phyloP scores from a whole-genome alignment of 768 basidiomycete species.

The Coprinellus aureogranulatus region DNA sequence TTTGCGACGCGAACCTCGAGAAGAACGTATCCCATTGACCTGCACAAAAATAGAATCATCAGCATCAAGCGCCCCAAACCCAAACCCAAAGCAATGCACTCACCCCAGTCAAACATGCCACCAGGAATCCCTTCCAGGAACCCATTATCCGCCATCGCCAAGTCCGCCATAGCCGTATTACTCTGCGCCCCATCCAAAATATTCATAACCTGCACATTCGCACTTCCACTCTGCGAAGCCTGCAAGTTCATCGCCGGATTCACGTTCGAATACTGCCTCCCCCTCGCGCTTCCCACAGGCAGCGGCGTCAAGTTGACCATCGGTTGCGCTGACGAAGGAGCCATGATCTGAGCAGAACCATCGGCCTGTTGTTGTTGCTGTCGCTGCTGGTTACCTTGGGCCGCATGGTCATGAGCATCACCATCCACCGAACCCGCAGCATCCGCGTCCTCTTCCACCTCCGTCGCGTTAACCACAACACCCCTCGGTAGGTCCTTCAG shows the following conservation, averaged over 20 bases:
- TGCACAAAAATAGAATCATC: constrained; percentile 23
- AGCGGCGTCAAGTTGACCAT: constrained; percentile 60
- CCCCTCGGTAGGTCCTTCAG: constrained; percentile 57
- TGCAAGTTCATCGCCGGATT: constrained; percentile 71
- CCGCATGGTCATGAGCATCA: constrained; percentile 3
- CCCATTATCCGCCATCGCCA: constrained; percentile 63
- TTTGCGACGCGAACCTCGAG: constrained; percentile 46
- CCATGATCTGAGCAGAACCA: too few species aligned
- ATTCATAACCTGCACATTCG: constrained; percentile 77
- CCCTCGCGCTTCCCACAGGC: constrained; percentile 24
- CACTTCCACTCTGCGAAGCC: constrained; percentile 30
- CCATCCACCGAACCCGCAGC: constrained; percentile 46
- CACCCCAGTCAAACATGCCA: constrained; percentile 87
- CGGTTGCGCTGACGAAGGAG: constrained; percentile 24
- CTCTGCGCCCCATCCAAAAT: constrained; percentile 61
- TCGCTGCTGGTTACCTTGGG: too few species aligned
- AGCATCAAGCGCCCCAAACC: constrained; percentile 2
- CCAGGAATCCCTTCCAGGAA: constrained; percentile 79
- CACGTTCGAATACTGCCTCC: constrained; percentile 50
- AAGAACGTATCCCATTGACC: constrained; percentile 86
- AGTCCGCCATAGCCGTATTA: constrained; percentile 55
- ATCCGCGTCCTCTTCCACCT: constrained; percentile 47
- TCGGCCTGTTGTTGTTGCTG: too few species aligned
- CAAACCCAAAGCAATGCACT: constrained; percentile 19
- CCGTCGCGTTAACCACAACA: constrained; percentile 47